Evolutionary conservation across 2,329 filamentous ascomycete genomes (phyloP).

Genomic region (Pseudocercospora fuligena): DNA sequence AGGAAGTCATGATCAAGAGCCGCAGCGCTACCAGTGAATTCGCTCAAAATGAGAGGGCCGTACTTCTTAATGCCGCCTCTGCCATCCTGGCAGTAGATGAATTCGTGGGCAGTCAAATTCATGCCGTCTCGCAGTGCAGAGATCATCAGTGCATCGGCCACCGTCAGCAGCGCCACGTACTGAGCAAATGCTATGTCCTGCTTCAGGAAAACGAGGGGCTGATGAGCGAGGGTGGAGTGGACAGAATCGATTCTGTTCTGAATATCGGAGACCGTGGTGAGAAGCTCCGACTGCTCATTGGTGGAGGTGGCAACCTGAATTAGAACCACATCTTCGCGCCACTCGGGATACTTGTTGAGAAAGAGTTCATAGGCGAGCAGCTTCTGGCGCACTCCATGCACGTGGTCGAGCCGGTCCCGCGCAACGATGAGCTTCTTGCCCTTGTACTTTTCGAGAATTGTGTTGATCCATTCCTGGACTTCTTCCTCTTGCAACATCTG

Average conservation of each 20-base stretch:
- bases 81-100: conserved; percentile 90
- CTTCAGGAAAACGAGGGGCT: conserved; percentile 90
- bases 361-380: conserved; percentile 90
- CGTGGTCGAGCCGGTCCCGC: conserved; percentile 90
- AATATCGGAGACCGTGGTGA: conserved; percentile 88
- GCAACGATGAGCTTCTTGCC: conserved; percentile 91
- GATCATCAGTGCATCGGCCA: conserved; percentile 91
- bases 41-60: conserved; percentile 87
- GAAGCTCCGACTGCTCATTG: conserved; percentile 83
- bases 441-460: conserved; percentile 80
- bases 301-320: conserved; percentile 94
- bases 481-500: conserved; percentile 65
- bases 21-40: conserved; percentile 90
- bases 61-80: conserved; percentile 77
- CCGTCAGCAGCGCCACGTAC: conserved; percentile 87
- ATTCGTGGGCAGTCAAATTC: conserved; percentile 96
- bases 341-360: conserved; percentile 89
- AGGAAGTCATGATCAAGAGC: conserved; percentile 82
- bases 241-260: conserved; percentile 91
- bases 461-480: conserved; percentile 77
- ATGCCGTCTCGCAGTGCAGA: conserved; percentile 95
- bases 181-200: conserved; percentile 93
- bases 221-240: conserved; percentile 88
- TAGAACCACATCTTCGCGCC: conserved; percentile 82
- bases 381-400: conserved; percentile 92